Conservation (phyloP, 139 green algal species). For the Coelastrella sp. region DNA sequence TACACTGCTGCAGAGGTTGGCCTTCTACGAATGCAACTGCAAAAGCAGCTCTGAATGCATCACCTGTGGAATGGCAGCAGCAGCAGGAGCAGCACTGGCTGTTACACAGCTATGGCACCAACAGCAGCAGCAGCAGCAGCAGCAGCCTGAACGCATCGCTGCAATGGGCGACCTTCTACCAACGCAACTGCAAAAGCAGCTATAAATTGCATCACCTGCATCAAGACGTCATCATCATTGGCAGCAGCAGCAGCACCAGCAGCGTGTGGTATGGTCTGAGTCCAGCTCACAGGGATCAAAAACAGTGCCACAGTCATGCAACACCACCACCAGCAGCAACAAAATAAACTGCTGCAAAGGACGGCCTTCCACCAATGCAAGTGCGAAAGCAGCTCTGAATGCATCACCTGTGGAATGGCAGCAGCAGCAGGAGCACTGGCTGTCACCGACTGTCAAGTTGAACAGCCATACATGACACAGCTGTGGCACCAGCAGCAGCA, state of each 20-base stretch:
- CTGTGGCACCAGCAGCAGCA: no score
- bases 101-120: constrained; percentile 59
- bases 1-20: constrained; percentile 39
- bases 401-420: constrained; percentile 69
- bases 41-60: constrained; percentile 79
- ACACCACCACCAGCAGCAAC: neutral
- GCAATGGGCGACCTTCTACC: constrained; percentile 56
- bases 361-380: constrained; percentile 67
- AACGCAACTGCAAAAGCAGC: constrained; percentile 77
- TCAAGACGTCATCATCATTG: neutral
- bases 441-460: no score
- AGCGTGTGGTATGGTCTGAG: neutral
- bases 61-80: constrained; percentile 59
- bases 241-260: neutral
- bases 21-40: constrained; percentile 73
- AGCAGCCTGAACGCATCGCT: constrained; percentile 55
- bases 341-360: constrained; percentile 38
- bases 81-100: neutral
- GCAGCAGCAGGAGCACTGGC: neutral
- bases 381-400: constrained; percentile 77
- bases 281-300: no score
- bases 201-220: constrained; percentile 61
- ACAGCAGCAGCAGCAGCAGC: constrained; percentile 63
- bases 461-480: no score
- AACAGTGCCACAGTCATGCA: no score